phyloP scores from a whole-genome alignment of 1,139 yeast species.

The Zhuliangozyma blackwelliae region DNA sequence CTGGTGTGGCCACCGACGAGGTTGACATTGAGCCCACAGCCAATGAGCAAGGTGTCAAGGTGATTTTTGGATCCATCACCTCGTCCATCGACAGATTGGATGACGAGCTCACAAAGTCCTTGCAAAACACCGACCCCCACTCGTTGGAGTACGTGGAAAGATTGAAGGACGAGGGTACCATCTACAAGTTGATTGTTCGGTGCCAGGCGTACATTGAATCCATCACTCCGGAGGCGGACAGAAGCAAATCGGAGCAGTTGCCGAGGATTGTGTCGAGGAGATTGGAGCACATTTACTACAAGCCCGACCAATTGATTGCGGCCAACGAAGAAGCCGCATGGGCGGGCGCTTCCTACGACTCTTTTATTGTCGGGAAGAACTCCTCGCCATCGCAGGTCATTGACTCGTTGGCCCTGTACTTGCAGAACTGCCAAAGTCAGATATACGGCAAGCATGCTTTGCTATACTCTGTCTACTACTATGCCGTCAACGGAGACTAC shows the following conservation, averaged over 20 bases:
- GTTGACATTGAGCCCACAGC: slow-evolving; percentile 73
- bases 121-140: slow-evolving; percentile 90
- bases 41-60: slow-evolving; percentile 61
- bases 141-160: slow-evolving; percentile 91
- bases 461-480: slow-evolving; percentile 82
- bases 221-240: slow-evolving; percentile 43
- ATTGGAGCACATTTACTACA: slow-evolving; percentile 90
- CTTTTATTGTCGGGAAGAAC: slow-evolving; percentile 30
- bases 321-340: slow-evolving; percentile 72
- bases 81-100: slow-evolving; percentile 90
- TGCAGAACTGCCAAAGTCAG: slow-evolving; percentile 63
- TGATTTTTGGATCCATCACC: slow-evolving; percentile 78
- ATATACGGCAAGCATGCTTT: slow-evolving; percentile 79
- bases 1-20: slow-evolving; percentile 74
- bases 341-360: slow-evolving; percentile 39
- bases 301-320: slow-evolving; percentile 71
- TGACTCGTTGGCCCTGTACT: slow-evolving; percentile 59
- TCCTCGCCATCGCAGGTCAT: slow-evolving; percentile 46
- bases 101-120: slow-evolving; percentile 86
- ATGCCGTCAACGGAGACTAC: slow-evolving; percentile 84
- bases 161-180: slow-evolving; percentile 76
- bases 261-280: slow-evolving; percentile 80
- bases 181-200: slow-evolving; percentile 75
- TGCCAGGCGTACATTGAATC: slow-evolving; percentile 82
- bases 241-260: slow-evolving; percentile 53